Evolutionary conservation across 208 protist species (phyloP), one percentile per base, ranked within the genome.

Genomic region (Endotrypanum monterogeii): DNA sequence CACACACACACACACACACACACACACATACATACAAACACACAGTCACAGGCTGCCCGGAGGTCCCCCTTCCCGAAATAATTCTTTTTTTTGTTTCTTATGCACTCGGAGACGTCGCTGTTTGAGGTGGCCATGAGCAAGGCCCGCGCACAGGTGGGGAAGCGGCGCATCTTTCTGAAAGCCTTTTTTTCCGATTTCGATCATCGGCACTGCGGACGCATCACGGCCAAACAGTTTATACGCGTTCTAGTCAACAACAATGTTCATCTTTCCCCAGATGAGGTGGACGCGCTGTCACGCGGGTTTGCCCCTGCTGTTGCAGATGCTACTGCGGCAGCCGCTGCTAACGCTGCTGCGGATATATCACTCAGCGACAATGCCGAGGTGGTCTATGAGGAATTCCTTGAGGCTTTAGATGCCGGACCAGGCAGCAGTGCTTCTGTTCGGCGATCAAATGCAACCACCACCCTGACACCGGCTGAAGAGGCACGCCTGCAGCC

Each of bases 121-220:
- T 23, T 71, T 16, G 78, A 83, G 1, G 74, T 62, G 6, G 80
- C 82, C 7, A 51, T 95, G 75, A 63, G 78, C 65, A 85, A 85
- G 60, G 79, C 89, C 35, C 80, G 81, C 6, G 82, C 83, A 32
- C 80, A 91, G 32, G 76, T 84, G 32, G 73, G 79, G 46, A 86
- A 94, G 74, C 85, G 88, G 28, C 91, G 92, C 50, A 76, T 97
- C 39, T 87, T 89, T 51, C 75, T 97, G 18, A 82, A 95, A 63
- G 87, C 94, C 56, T 84, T 86, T 68, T 95, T 98, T 66, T 63
- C 78, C 18, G 95, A 98, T 76, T 98, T 92, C 71, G 95, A 98
- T 58, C 76, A 61, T 18, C 87, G 97, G 7, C 80, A 79, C 70
- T 83, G 82, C 54, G 93, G 92, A 35, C 82, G 93, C 41, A 84